Percentiles rank a stretch among this genome's conserved stretches.
phyloP scores from a whole-genome alignment of 768 basidiomycete genomes.

The Trichaptum fuscoviolaceum region DNA sequence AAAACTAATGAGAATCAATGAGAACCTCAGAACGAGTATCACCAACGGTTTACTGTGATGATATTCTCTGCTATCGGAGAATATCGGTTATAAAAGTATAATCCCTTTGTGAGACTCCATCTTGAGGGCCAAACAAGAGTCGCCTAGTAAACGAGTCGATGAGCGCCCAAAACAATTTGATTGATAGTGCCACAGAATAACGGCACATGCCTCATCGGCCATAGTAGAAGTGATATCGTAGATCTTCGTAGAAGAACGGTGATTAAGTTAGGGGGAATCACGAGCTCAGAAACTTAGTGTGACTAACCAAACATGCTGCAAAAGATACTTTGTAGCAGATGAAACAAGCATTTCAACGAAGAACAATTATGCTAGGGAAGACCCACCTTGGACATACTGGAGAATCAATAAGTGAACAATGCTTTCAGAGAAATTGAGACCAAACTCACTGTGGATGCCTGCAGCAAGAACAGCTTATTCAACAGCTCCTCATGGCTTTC shows the following conservation, averaged over 20 bases:
- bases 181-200: background rate
- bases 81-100: background rate
- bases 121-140: background rate
- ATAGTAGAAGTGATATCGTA: background rate
- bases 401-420: background rate
- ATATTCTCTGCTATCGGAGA: background rate
- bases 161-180: background rate
- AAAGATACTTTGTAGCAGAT: background rate
- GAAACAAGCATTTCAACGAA: background rate
- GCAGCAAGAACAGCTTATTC: background rate
- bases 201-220: background rate
- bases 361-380: background rate
- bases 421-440: background rate
- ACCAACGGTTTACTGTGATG: background rate
- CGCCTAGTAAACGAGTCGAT: background rate
- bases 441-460: background rate
- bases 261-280: background rate
- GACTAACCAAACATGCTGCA: background rate
- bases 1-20: background rate
- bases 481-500: background rate
- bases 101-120: background rate
- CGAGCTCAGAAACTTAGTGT: background rate
- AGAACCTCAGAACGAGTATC: background rate
- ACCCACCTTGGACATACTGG: background rate
- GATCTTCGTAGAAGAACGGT: background rate